Percentiles rank a stretch among this genome's conserved stretches.
Conservation (phyloP, 1,284 basidiomycete genomes). For the Ceratobasidium sp. region DNA sequence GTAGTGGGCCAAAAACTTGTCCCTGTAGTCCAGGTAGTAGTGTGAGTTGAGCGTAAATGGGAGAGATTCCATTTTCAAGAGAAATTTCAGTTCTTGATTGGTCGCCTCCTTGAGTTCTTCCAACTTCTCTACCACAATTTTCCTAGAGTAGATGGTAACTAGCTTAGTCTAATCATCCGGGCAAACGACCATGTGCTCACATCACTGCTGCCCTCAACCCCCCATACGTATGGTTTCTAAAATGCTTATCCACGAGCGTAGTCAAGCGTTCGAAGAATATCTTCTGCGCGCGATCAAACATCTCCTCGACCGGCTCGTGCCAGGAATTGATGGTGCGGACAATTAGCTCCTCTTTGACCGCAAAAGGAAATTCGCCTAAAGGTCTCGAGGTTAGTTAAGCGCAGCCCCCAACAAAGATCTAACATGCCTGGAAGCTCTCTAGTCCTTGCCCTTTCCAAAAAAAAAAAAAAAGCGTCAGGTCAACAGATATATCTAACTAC, state of each 20-base stretch:
- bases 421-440: conserved; percentile 30
- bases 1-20: conserved; percentile 40
- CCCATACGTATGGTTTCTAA: conserved; percentile 39
- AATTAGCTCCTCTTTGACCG: conserved; percentile 42
- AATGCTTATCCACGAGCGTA: conserved; percentile 32
- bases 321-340: conserved; percentile 27
- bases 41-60: conserved; percentile 47
- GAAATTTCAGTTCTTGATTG: conserved; percentile 28
- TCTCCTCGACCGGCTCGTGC: conserved; percentile 31
- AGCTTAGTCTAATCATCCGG: not conserved
- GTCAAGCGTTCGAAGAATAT: conserved; percentile 43
- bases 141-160: not conserved
- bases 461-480: not conserved
- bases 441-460: conserved; percentile 21
- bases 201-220: conserved; percentile 32
- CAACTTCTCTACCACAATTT: conserved; percentile 30
- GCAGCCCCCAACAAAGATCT: not conserved
- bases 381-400: not conserved
- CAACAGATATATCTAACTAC: not conserved
- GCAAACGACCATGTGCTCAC: not conserved
- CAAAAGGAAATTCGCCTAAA: conserved; percentile 46
- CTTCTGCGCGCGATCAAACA: conserved; percentile 32
- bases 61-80: conserved; percentile 34
- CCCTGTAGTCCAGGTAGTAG: conserved; percentile 45
- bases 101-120: conserved; percentile 19